A percentile compares a stretch with the other conserved stretches of the same genome.
Evolutionary conservation across 2,329 filamentous ascomycete species (phyloP).

Genomic region (Cladorrhinum sp.): DNA sequence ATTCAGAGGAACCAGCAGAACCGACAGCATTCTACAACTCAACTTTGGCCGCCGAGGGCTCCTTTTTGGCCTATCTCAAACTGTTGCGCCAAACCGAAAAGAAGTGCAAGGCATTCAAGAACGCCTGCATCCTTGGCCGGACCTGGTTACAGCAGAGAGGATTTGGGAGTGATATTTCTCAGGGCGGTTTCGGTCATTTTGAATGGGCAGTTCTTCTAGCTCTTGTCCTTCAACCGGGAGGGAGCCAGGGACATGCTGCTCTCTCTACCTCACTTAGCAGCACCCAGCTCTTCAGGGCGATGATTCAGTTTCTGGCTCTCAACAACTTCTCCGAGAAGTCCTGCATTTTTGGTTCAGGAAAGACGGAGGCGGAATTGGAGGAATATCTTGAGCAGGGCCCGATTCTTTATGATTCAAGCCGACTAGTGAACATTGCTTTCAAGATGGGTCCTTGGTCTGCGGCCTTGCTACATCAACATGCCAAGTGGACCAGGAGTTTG

Average conservation of each 20-base stretch:
- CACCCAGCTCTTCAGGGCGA: constrained; percentile 92
- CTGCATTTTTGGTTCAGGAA: constrained; percentile 50
- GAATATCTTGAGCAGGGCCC: constrained; percentile 51
- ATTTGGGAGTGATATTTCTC: constrained; percentile 64
- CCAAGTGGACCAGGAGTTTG: constrained; percentile 68
- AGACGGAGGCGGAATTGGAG: constrained; percentile 40
- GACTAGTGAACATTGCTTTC: constrained; percentile 78
- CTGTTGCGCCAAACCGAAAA: constrained; percentile 67
- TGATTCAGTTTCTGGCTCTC: constrained; percentile 78
- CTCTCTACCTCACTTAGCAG: constrained; percentile 80
- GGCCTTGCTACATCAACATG: constrained; percentile 67
- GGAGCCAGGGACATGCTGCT: constrained; percentile 65
- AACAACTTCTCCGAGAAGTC: constrained; percentile 70
- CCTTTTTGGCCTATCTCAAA: constrained; percentile 71
- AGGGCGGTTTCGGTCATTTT: constrained; percentile 87
- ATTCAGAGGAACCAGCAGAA: constrained; percentile 40
- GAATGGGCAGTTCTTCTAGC: constrained; percentile 85
- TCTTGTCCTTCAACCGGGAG: constrained; percentile 74
- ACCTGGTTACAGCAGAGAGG: constrained; percentile 89
- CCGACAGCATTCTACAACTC: constrained; percentile 88
- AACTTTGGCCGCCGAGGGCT: constrained; percentile 73
- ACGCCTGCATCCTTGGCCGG: constrained; percentile 81
- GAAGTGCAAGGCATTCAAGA: constrained; percentile 69
- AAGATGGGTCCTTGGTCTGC: constrained; percentile 92
- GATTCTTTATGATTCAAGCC: constrained; percentile 71